Evolutionary conservation across 78 protist genomes (phyloP).

Genomic region (Dictyostelium firmibasis): DNA sequence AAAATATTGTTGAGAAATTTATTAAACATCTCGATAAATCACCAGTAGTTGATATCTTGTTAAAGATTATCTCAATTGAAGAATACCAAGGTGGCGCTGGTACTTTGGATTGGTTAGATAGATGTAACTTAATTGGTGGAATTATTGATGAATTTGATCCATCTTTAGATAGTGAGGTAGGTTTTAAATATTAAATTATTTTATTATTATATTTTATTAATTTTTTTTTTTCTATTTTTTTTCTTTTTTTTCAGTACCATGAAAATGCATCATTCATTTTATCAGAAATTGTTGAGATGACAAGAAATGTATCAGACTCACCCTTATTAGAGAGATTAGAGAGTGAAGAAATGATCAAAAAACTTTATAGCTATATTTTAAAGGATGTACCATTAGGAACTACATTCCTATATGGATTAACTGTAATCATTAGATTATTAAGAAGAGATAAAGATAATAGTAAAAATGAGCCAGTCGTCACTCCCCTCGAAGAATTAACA

Average conservation of each 20-base stretch:
- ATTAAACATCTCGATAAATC: slow-evolving; percentile 78
- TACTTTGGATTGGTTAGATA: slow-evolving; percentile 76
- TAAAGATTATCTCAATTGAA: slow-evolving; percentile 73
- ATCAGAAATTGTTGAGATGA: slow-evolving; percentile 77
- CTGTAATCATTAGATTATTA: slow-evolving; percentile 77
- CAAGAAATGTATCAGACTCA: slow-evolving; percentile 40
- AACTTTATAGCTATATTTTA: slow-evolving; percentile 58
- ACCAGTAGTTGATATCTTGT: slow-evolving; percentile 77
- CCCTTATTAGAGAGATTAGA: slow-evolving; percentile 72
- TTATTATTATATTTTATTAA: background rate
- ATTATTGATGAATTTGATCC: slow-evolving; percentile 66
- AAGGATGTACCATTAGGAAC: slow-evolving; percentile 74
- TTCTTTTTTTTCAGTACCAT: slow-evolving; percentile 31
- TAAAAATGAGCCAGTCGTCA: background rate
- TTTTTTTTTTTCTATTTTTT: background rate
- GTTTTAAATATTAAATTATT: background rate
- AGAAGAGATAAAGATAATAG: slow-evolving; percentile 71
- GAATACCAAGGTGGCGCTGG: slow-evolving; percentile 83
- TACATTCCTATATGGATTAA: slow-evolving; percentile 69
- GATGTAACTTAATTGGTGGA: slow-evolving; percentile 62
- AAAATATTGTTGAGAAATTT: slow-evolving; percentile 60
- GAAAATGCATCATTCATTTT: slow-evolving; percentile 78
- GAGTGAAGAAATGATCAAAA: slow-evolving; percentile 62
- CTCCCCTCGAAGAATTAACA: slow-evolving; percentile 36
- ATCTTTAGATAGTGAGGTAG: slow-evolving; percentile 66